A percentile compares a stretch with the other conserved stretches of the same genome.
Evolutionary conservation across 164 flowering plant genomes (phyloP).

Genomic region (Magnolia changhungtana): DNA sequence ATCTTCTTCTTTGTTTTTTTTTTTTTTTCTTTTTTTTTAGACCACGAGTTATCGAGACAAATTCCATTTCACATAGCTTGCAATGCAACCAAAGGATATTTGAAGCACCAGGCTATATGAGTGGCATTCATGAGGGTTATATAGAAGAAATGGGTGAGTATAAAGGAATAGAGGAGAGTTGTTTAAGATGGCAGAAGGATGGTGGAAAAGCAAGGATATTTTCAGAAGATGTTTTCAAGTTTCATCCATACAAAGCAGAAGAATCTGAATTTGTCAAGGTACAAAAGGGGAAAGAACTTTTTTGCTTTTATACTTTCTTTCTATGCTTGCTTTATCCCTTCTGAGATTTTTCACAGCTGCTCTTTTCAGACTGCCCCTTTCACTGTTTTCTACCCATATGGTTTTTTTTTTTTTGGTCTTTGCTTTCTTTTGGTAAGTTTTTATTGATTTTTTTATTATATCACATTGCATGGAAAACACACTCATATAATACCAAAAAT

Average conservation of each 20-base stretch:
- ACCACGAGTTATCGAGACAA: background rate
- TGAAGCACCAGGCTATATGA: background rate
- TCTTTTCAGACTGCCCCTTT: background rate
- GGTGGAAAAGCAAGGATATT: background rate
- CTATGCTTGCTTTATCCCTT: background rate
- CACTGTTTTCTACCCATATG: background rate
- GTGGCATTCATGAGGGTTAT: background rate
- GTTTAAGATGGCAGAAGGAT: background rate
- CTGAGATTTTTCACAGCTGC: background rate
- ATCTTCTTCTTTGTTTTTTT: background rate
- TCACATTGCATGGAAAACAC: too few species aligned
- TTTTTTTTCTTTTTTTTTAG: background rate
- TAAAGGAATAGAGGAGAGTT: background rate
- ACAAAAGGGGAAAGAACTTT: background rate
- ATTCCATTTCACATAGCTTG: background rate
- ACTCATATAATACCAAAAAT: too few species aligned
- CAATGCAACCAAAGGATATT: background rate
- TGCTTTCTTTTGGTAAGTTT: background rate
- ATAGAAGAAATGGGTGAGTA: background rate
- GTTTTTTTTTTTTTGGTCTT: background rate
- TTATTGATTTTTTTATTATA: too few species aligned
- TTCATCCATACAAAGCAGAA: background rate
- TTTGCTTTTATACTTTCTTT: background rate
- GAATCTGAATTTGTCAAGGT: slow-evolving; percentile 7
- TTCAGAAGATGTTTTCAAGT: slow-evolving; percentile 1